Base-by-base conservation (phyloP, 2,329 filamentous ascomycete genomes). In the Aspergillus fructus region DNA sequence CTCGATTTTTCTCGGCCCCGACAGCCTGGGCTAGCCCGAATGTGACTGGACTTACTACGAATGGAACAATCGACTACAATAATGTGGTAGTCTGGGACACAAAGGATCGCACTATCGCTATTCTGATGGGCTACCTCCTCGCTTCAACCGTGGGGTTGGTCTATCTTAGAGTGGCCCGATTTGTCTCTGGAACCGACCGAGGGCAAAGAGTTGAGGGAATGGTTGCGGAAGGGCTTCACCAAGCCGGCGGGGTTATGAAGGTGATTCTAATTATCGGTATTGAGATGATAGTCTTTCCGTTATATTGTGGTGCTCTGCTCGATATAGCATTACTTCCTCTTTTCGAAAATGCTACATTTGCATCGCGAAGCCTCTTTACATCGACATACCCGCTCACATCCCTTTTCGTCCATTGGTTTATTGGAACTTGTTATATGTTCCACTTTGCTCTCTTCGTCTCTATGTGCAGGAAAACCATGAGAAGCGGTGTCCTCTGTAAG, bases 351-450 rank as follows among this genome's bases (percentile, higher is more conserved):
- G 88, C 91, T 0, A 93, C 89, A 0, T 75, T 97, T 51, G 83
- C 83, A 62, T 91, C 90, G 7, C 86, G 94, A 21, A 78, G 96
- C 51, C 78, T 86, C 4, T 99, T 96, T 68, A 91, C 91, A 2
- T 79, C 85, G 54, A 82, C 86, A 59, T 91, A 89, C 59, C 94
- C 94, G 0, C 83, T 93, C 64, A 97, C 92, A 0, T 96, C 93
- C 13, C 85, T 96, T 13, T 99, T 99, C 72, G 89, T 97, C 52
- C 94, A 99, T 73, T 99, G 94, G 94, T 99, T 99, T 70, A 89
- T 97, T 56, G 94, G 94, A 49, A 99, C 94, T 3, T 96, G 93
- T 62, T 99, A 99, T 75, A 99, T 99, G 96, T 99, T 99, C 77
- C 94, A 99, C 72, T 99, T 99, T 72, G 94, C 94, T 5, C 83